Evolutionary conservation across 345 rosid genomes (phyloP), one percentile per base, ranked within the genome.

Genomic region (Euclidium syriacum): DNA sequence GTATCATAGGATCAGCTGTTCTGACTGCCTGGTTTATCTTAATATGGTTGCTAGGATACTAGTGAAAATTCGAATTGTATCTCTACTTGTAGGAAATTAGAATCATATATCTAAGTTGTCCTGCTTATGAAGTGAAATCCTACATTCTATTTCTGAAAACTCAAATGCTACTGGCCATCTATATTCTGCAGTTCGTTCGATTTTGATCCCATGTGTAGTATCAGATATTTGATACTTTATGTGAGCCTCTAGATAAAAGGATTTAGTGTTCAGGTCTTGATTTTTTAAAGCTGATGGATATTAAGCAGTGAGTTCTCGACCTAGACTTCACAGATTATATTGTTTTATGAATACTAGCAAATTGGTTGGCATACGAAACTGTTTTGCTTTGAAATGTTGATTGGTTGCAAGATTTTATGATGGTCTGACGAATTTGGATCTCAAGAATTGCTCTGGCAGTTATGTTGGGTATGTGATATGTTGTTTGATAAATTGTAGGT

Each of bases 401-500:
- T 65, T 42, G 22, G 30, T 64, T 18, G 16, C 60, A 15, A 19
- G n/a, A 20, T 39, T 39, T 41, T 40, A 16, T 1, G 9, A 27
- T 49, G 35, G 58, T 24, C 38, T 48, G 34, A 23, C 14, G 14
- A 33, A 10, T 23, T 27, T 51, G 48, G 32, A 49, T 43, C 41
- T 46, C 25, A 16, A 32, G 20, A 29, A 10, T 24, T 41, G 52
- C 14, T 51, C 47, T 68, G 12, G 34, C 27, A 55, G 58, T 51
- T 29, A 29, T 64, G 51, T 30, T 61, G 14, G 48, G 20, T 50
- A 47, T 56, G 57, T 63, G 35, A 70, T 33, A 64, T 40, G 4
- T 44, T 62, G 36, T 68, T 59, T 43, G 23, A 64, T 73, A 65
- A 62, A 65, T 34, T 74, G 64, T 73, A 91, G 96, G 91, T 91